These are phyloP conservation scores for Cystofilobasidium bisporidii DNA, from an alignment of 768 basidiomycete genomes.

Conservation along the genomic window DNA sequence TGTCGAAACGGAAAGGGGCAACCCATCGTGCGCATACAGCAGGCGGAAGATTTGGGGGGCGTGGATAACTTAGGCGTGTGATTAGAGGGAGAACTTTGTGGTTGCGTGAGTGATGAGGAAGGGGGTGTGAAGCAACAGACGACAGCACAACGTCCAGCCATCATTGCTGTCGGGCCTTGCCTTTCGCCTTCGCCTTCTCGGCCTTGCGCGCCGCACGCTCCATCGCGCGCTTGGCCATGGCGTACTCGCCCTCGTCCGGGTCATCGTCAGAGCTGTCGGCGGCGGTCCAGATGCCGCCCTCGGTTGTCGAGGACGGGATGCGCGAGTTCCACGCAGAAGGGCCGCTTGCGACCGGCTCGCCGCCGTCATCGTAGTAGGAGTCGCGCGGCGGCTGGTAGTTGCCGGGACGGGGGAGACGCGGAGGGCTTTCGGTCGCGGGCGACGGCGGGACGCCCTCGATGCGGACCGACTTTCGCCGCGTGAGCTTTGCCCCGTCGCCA, in stretches of 20 bases:
- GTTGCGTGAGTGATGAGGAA: too few species aligned
- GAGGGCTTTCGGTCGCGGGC: constrained; percentile 4
- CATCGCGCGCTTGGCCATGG: constrained; percentile 25
- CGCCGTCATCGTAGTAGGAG: not conserved
- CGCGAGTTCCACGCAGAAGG: not conserved
- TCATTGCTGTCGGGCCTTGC: constrained; percentile 3
- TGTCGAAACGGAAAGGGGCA: too few species aligned
- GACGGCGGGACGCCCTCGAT: constrained; percentile 23
- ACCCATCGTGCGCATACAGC: too few species aligned
- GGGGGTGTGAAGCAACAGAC: too few species aligned
- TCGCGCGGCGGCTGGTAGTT: constrained; percentile 3
- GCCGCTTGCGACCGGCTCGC: not conserved
- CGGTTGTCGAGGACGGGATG: not conserved
- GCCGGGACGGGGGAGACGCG: not conserved
- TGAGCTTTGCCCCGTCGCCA: not conserved
- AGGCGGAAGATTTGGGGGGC: too few species aligned
- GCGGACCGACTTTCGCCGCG: constrained; percentile 21
- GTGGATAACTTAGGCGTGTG: too few species aligned
- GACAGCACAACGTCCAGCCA: too few species aligned
- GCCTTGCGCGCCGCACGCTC: constrained; percentile 18
- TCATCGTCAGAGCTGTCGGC: constrained; percentile 11
- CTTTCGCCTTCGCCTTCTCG: constrained; percentile 24
- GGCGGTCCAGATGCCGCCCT: not conserved
- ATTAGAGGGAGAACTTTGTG: too few species aligned
- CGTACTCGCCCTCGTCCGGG: constrained; percentile 25